Evolutionary conservation across 2,329 filamentous ascomycete genomes (phyloP), one percentile per base, ranked within the genome.

Genomic region (Camillea tinctor): DNA sequence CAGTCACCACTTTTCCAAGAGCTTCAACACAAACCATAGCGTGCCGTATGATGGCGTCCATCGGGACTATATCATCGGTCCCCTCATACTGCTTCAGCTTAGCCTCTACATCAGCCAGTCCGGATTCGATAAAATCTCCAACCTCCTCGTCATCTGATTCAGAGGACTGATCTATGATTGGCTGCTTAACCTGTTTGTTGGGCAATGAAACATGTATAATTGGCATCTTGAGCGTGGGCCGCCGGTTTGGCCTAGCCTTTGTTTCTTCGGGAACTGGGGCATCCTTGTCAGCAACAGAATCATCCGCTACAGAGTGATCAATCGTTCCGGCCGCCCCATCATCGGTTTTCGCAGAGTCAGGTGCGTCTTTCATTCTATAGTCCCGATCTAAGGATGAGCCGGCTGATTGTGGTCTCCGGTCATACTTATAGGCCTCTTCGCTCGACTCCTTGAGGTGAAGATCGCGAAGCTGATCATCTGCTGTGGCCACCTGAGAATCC

Each of bases 141-240:
- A 86, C 82, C 53, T 86, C 84, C 59, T 87, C 84, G 50, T 86
- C 82, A 55, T 80, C 64, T 13, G 79, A 81, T 57, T 86, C 83
- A 0, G 82, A 84, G 52, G 82, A 81, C 56, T 77, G 75, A 52
- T 79, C 78, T 4, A 74, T 64, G 11, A 75, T 66, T 11, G 67
- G 65, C 24, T 70, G 62, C 9, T 62, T 66, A 5, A 69, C 64
- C 55, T 72, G 69, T 59, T 76, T 79, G 7, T 73, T 70, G 2
- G 80, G 78, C 21, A 82, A 54, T 20, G 74, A 71, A 54, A 81
- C 77, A 54, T 71, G 75, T 6, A 17, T 74, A 19, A 73, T 60
- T 9, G 62, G 55, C 3, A 72, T 69, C 23, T 56, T 64, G 1
- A 66, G 58, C 4, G 54, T 63, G 5, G 62, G 63, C 22, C 52